A percentile compares a stretch with the other conserved stretches of the same genome.
Evolutionary conservation across 1,284 basidiomycete species (phyloP).

Genomic region (Lentinus polychrous): DNA sequence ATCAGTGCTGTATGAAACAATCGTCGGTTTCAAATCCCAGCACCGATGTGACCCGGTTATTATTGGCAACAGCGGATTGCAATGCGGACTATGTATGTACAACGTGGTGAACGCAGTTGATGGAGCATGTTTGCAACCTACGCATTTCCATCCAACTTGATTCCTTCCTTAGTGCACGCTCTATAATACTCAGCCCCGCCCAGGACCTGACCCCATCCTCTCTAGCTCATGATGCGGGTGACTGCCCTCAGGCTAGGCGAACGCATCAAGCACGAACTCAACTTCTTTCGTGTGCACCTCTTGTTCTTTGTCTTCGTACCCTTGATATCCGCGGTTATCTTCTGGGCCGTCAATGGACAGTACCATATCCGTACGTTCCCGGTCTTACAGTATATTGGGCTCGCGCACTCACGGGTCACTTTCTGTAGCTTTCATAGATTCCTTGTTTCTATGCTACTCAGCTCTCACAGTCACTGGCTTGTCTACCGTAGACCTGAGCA

Average conservation of each 20-base stretch:
- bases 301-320: constrained; percentile 51
- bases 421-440: constrained; percentile 39
- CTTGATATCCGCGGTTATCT: constrained; percentile 48
- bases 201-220: neutral
- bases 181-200: neutral
- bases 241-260: constrained; percentile 5
- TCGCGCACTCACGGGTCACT: neutral
- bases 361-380: constrained; percentile 30
- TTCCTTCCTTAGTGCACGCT: too few relatives aligned
- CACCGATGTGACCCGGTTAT: too few relatives aligned
- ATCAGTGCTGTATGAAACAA: too few relatives aligned
- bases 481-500: constrained; percentile 45
- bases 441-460: constrained; percentile 57
- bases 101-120: too few relatives aligned
- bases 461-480: constrained; percentile 59
- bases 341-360: constrained; percentile 47
- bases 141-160: too few relatives aligned
- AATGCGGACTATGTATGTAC: too few relatives aligned
- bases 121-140: too few relatives aligned
- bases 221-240: neutral
- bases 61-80: too few relatives aligned
- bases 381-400: neutral
- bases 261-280: constrained; percentile 26
- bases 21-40: too few relatives aligned
- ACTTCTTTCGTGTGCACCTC: constrained; percentile 51